Conservation (phyloP, 2,329 filamentous ascomycete genomes). For the Plenodomus lindquistii region DNA sequence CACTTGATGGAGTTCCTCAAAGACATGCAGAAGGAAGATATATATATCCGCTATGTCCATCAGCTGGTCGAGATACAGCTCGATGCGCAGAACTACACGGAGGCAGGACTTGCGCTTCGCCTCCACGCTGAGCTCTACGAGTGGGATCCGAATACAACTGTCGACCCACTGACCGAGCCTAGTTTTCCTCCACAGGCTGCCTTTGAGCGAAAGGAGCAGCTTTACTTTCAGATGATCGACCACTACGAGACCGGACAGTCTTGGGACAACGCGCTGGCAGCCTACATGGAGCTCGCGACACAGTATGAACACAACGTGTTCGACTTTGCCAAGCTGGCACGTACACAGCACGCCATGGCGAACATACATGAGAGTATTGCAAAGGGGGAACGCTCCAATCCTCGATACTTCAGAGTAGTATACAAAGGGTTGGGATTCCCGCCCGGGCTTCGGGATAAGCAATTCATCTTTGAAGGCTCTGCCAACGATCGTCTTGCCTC, state of each 20-base stretch:
- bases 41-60: conserved; percentile 94
- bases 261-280: conserved; percentile 84
- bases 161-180: conserved; percentile 71
- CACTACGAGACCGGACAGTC: conserved; percentile 92
- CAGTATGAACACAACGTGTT: conserved; percentile 90
- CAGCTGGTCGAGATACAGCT: conserved; percentile 81
- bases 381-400: conserved; percentile 75
- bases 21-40: conserved; percentile 96
- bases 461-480: conserved; percentile 87
- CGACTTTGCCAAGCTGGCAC: conserved; percentile 89
- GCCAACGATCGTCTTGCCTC: conserved; percentile 74
- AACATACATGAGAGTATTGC: conserved; percentile 87
- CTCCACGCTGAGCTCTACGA: conserved; percentile 92
- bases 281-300: conserved; percentile 86
- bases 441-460: conserved; percentile 77
- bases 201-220: conserved; percentile 88
- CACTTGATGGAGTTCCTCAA: conserved; percentile 94
- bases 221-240: conserved; percentile 95
- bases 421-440: conserved; percentile 92
- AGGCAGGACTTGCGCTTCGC: conserved; percentile 85
- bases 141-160: conserved; percentile 75
- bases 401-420: conserved; percentile 88
- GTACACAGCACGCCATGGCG: conserved; percentile 87
- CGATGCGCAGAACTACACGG: conserved; percentile 75
- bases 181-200: conserved; percentile 80